phyloP scores from a whole-genome alignment of 2,329 filamentous ascomycete genomes.

The Aspergillus texensis region DNA sequence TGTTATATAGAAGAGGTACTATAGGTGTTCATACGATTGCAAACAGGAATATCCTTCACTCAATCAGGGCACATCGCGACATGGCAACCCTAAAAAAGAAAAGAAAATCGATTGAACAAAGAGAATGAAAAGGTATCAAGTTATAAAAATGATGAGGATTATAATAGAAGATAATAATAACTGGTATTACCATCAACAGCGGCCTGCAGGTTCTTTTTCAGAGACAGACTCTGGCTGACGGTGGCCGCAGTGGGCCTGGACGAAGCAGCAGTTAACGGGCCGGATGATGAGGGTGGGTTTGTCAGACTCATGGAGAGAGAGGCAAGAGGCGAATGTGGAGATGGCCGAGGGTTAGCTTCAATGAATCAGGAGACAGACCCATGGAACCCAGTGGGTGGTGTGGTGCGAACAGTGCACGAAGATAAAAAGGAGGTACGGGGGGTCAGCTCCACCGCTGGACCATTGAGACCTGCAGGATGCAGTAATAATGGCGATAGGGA shows the following conservation, averaged over 20 bases:
- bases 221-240: constrained; percentile 36
- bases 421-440: constrained; percentile 1
- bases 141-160: constrained; percentile 6
- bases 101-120: constrained; percentile 19
- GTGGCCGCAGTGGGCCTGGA: constrained; percentile 36
- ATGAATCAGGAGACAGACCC: constrained; percentile 6
- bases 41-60: constrained; percentile 5
- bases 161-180: constrained; percentile 20
- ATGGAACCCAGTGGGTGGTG: constrained; percentile 5
- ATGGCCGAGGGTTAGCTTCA: not conserved
- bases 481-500: not conserved
- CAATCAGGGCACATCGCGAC: constrained; percentile 18
- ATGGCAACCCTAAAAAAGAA: constrained; percentile 10
- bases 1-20: constrained; percentile 10
- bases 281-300: constrained; percentile 44
- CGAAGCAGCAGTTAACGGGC: constrained; percentile 41
- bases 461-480: constrained; percentile 1
- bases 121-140: constrained; percentile 4
- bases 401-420: constrained; percentile 5
- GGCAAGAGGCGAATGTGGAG: constrained; percentile 11
- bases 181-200: constrained; percentile 49
- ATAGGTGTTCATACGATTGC: constrained; percentile 3
- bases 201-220: constrained; percentile 48
- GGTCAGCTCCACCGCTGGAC: constrained; percentile 1
- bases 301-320: constrained; percentile 43